These are phyloP conservation scores for Phytophthora melonis DNA, from an alignment of 352 stramenopile genomes.

Conservation along the genomic window DNA sequence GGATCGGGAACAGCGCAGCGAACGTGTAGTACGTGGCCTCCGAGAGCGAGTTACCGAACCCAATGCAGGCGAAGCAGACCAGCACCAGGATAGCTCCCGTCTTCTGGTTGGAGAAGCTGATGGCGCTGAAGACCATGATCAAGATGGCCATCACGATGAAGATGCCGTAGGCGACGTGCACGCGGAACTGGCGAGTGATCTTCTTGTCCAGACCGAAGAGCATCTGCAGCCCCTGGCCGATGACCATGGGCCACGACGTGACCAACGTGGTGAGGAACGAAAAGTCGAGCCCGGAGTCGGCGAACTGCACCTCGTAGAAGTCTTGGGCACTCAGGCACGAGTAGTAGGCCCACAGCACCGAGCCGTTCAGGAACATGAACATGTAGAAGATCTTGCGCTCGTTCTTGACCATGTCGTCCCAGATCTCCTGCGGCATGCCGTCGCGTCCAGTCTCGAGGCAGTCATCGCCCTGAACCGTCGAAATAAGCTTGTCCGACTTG, in stretches of 20 bases:
- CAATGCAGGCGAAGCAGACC: conserved; percentile 58
- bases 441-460: conserved; percentile 40
- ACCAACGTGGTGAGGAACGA: conserved; percentile 72
- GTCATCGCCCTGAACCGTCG: conserved; percentile 24
- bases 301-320: conserved; percentile 66
- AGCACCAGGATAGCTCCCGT: conserved; percentile 65
- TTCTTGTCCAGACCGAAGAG: conserved; percentile 67
- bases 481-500: conserved; percentile 57
- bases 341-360: conserved; percentile 80
- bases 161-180: conserved; percentile 60
- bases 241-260: conserved; percentile 68
- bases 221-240: conserved; percentile 66
- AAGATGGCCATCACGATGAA: conserved; percentile 64
- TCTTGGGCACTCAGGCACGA: conserved; percentile 77
- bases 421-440: conserved; percentile 66
- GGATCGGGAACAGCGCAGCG: conserved; percentile 63
- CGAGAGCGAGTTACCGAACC: conserved; percentile 64
- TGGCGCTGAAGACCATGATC: conserved; percentile 72
- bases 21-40: conserved; percentile 72
- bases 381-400: conserved; percentile 65
- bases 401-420: conserved; percentile 63
- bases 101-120: conserved; percentile 56
- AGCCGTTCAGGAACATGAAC: conserved; percentile 78
- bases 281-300: conserved; percentile 61
- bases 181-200: conserved; percentile 48